These are phyloP conservation scores for Secale cereale DNA, from an alignment of 176 grass and related monocot genomes.

Conservation along the genomic window DNA sequence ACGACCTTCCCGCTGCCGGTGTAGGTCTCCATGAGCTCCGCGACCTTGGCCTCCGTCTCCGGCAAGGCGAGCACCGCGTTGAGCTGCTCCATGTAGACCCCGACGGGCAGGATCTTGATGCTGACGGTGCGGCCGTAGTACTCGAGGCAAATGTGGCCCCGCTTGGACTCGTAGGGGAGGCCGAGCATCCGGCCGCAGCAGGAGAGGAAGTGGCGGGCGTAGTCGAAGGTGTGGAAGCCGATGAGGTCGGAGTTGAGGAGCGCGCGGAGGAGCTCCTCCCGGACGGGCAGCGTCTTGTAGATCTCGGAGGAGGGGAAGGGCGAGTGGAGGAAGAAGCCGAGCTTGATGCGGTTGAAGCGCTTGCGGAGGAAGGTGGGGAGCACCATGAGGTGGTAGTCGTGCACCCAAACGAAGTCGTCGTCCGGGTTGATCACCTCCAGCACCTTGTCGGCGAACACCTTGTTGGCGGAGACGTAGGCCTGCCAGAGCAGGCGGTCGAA, in stretches of 20 bases:
- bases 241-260: conserved; percentile 92
- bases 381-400: conserved; percentile 98
- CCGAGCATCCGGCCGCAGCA: conserved; percentile 89
- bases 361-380: conserved; percentile 91
- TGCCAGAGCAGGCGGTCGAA: conserved; percentile 91
- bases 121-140: conserved; percentile 93
- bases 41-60: conserved; percentile 69
- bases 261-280: conserved; percentile 82
- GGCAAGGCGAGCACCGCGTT: conserved; percentile 46
- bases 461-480: conserved; percentile 91
- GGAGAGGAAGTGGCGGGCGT: conserved; percentile 94
- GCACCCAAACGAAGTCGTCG: conserved; percentile 96
- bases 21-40: conserved; percentile 58
- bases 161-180: conserved; percentile 77
- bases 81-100: conserved; percentile 80
- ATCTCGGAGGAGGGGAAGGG: conserved; percentile 93
- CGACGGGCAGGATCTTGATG: conserved; percentile 89
- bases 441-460: conserved; percentile 93
- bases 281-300: conserved; percentile 86
- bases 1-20: conserved; percentile 59
- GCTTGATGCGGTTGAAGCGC: conserved; percentile 86
- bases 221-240: conserved; percentile 96
- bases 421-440: conserved; percentile 96
- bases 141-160: conserved; percentile 81
- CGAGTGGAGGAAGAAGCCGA: conserved; percentile 90